Percentiles rank a stretch among this genome's conserved stretches.
Conservation (phyloP, 768 basidiomycete species). For the Chlorophyllum brunneum region DNA sequence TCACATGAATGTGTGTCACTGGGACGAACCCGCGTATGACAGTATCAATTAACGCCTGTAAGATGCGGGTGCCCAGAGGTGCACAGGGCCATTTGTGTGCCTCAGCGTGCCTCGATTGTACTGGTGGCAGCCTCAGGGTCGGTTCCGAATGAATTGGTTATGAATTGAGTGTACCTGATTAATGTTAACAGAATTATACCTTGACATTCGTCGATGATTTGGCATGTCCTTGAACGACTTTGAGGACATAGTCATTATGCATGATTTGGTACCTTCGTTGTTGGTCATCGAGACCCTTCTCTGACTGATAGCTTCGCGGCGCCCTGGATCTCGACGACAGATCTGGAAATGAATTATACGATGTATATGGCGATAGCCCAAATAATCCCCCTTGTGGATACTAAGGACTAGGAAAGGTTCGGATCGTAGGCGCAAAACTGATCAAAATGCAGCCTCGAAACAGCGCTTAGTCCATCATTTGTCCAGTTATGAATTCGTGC, state of each 20-base stretch:
- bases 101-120: not conserved
- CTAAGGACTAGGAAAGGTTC: too few species aligned
- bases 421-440: too few species aligned
- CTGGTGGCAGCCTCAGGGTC: not conserved
- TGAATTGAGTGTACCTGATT: not conserved
- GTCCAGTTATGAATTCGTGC: too few species aligned
- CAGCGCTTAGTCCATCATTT: not conserved
- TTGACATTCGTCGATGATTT: conserved; percentile 1
- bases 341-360: too few species aligned
- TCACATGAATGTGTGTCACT: not conserved
- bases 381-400: too few species aligned
- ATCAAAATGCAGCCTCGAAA: not conserved
- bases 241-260: not conserved
- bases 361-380: too few species aligned
- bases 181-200: not conserved
- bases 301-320: not conserved
- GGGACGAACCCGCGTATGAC: too few species aligned
- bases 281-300: not conserved
- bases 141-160: not conserved
- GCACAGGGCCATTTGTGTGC: too few species aligned
- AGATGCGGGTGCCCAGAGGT: too few species aligned
- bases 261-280: not conserved
- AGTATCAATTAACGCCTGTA: conserved; percentile 1
- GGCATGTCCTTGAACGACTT: too few species aligned
- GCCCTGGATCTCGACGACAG: not conserved